Evolutionary conservation across 169 alveolate genomes (phyloP).

Genomic region (Eimeria tenella): DNA sequence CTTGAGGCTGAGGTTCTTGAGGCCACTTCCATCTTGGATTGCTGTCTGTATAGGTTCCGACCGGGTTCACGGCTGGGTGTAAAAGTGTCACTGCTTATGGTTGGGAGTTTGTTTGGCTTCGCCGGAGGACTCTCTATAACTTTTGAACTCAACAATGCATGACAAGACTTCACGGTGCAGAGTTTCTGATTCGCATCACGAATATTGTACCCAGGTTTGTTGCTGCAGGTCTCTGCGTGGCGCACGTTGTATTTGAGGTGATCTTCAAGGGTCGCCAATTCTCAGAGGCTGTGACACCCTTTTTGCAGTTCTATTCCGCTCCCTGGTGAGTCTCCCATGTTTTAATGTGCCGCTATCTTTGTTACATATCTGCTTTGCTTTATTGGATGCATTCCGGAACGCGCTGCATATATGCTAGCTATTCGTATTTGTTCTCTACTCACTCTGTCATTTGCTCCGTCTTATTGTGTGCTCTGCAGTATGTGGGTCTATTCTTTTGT

Average conservation of each 20-base stretch:
- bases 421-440: not conserved
- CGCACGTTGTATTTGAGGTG: conserved; percentile 53
- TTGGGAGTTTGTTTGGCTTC: not conserved
- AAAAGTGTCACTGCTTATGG: not conserved
- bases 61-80: not conserved
- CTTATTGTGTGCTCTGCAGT: not conserved
- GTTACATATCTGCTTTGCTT: too few relatives aligned
- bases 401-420: too few relatives aligned
- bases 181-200: not conserved
- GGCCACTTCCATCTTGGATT: too few relatives aligned
- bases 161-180: not conserved
- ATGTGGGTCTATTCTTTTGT: not conserved
- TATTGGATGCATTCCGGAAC: too few relatives aligned
- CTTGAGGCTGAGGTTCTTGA: not conserved
- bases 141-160: too few relatives aligned
- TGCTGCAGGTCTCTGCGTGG: conserved; percentile 52
- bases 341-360: too few relatives aligned
- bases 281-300: conserved; percentile 7
- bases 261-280: conserved; percentile 19
- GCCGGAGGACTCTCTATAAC: too few relatives aligned
- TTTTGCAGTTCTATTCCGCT: conserved; percentile 30
- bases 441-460: not conserved
- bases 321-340: conserved; percentile 42
- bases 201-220: not conserved
- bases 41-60: not conserved